Percentiles rank a stretch among this genome's conserved stretches.
Evolutionary conservation across 768 basidiomycete species (phyloP).

Genomic region (Amanita fuliginea): DNA sequence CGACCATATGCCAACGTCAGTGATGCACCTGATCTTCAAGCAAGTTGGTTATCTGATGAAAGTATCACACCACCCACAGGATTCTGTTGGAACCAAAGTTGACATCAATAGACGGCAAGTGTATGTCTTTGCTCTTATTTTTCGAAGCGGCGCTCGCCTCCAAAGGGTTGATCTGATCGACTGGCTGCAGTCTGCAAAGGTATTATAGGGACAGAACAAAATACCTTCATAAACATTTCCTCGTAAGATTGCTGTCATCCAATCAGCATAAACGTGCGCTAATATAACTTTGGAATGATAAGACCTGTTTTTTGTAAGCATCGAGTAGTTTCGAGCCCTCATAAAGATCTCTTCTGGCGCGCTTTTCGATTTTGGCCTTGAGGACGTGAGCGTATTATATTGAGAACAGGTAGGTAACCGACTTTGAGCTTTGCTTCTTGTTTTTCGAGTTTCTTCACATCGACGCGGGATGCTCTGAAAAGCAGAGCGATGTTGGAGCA

Average conservation of each 20-base stretch:
- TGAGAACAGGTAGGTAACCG: slow-evolving; percentile 1
- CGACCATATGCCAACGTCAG: slow-evolving; percentile 84
- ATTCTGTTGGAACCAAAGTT: slow-evolving; percentile 94
- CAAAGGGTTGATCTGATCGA: slow-evolving; percentile 75
- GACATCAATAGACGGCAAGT: slow-evolving; percentile 91
- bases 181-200: background rate
- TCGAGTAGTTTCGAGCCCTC: slow-evolving; percentile 95
- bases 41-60: background rate
- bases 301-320: slow-evolving; percentile 80
- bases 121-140: slow-evolving; percentile 97
- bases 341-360: slow-evolving; percentile 82
- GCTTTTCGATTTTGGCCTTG: slow-evolving; percentile 94
- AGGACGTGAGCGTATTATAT: slow-evolving; percentile 4
- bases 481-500: slow-evolving; percentile 6
- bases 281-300: slow-evolving; percentile 7
- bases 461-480: slow-evolving; percentile 76
- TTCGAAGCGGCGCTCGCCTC: slow-evolving; percentile 68
- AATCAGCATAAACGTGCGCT: background rate
- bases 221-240: slow-evolving; percentile 96
- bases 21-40: slow-evolving; percentile 64
- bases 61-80: slow-evolving; percentile 33
- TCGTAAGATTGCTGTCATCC: slow-evolving; percentile 81
- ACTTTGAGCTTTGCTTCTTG: slow-evolving; percentile 94
- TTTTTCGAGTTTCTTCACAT: slow-evolving; percentile 93
- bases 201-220: background rate